Percentiles rank a stretch among this genome's conserved stretches.
phyloP scores from a whole-genome alignment of 2,329 filamentous ascomycete genomes.

The Colletotrichum falcatum region DNA sequence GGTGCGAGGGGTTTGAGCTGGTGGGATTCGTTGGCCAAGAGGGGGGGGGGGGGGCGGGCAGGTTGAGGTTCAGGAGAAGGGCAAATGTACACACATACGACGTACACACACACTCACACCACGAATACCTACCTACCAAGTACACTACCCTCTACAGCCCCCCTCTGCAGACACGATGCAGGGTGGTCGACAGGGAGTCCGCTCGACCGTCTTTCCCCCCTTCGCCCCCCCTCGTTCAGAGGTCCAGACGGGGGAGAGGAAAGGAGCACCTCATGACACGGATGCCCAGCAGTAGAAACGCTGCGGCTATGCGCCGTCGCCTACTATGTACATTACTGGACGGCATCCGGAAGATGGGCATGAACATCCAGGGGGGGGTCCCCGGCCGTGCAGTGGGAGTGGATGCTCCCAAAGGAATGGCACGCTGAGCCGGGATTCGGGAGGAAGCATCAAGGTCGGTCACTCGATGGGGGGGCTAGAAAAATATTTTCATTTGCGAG shows the following conservation, averaged over 20 bases:
- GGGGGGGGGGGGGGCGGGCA: not conserved
- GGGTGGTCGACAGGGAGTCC: not conserved
- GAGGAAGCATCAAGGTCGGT: constrained; percentile 3
- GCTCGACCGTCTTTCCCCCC: not conserved
- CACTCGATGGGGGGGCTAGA: not conserved
- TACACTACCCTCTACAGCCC: not conserved
- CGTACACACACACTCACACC: too few relatives aligned
- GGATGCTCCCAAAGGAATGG: constrained; percentile 38
- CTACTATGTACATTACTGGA: not conserved
- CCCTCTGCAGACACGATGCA: not conserved
- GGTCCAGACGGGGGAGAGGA: not conserved
- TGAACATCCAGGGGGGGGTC: constrained; percentile 5
- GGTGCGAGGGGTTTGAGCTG: not conserved
- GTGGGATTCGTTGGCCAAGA: constrained; percentile 2
- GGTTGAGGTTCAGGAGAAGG: constrained; percentile 7
- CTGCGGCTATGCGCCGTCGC: not conserved
- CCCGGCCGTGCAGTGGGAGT: constrained; percentile 13
- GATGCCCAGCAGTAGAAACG: too few relatives aligned
- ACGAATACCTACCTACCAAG: too few relatives aligned
- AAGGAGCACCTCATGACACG: constrained; percentile 14
- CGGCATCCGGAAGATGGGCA: constrained; percentile 6
- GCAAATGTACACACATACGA: not conserved
- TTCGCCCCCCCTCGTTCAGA: not conserved
- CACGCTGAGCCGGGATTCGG: constrained; percentile 33
- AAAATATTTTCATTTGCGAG: not conserved